A percentile compares a stretch with the other conserved stretches of the same genome.
Conservation (phyloP, 768 basidiomycete species). For the Collybiopsis luxurians region DNA sequence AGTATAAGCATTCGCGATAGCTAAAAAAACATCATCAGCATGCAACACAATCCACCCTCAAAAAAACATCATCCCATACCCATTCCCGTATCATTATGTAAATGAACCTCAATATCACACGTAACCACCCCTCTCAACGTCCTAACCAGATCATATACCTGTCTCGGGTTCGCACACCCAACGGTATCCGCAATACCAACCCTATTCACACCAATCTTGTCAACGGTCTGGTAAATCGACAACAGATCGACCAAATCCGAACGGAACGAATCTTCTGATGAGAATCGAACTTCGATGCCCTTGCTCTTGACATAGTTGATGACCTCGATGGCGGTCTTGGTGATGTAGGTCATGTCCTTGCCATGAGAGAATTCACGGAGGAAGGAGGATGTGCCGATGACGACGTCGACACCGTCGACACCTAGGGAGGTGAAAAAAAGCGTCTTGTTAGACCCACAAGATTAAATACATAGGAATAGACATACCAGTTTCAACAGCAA, state of each 20-base stretch:
- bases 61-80: slow-evolving; percentile 40
- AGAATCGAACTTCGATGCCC: slow-evolving; percentile 99
- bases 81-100: slow-evolving; percentile 99
- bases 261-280: slow-evolving; percentile 99
- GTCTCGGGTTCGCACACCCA: slow-evolving; percentile 97
- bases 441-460: background rate
- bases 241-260: slow-evolving; percentile 98
- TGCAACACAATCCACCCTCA: too few relatives aligned
- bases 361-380: slow-evolving; percentile 99
- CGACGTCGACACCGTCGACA: slow-evolving; percentile 98
- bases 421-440: slow-evolving; percentile 47
- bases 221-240: slow-evolving; percentile 98
- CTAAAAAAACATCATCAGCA: too few relatives aligned
- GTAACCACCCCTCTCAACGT: slow-evolving; percentile 94
- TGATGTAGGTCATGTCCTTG: slow-evolving; percentile 99
- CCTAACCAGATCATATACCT: slow-evolving; percentile 97
- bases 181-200: slow-evolving; percentile 99
- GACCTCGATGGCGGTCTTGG: slow-evolving; percentile 97
- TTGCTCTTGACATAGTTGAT: slow-evolving; percentile 99
- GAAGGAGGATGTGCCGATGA: slow-evolving; percentile 99
- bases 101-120: slow-evolving; percentile 97
- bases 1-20: slow-evolving; percentile 97
- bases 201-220: slow-evolving; percentile 98
- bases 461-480: background rate
- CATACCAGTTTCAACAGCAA: slow-evolving; percentile 95